Evolutionary conservation across 257 asterid species (phyloP), one percentile per base, ranked within the genome.

Genomic region (Gentiana straminea): DNA sequence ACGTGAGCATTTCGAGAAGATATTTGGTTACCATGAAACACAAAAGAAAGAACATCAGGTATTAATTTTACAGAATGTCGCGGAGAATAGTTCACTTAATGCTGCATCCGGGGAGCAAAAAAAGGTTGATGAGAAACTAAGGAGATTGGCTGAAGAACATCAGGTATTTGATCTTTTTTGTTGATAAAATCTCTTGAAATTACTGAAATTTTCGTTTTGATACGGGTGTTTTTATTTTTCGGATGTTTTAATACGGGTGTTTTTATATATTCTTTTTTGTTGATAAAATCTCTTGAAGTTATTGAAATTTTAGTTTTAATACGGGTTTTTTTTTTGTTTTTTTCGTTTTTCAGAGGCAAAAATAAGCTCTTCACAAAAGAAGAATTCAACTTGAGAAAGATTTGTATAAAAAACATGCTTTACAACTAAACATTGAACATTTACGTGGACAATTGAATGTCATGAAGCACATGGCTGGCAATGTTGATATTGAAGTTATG

Each of bases 111-210:
- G 75, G 76, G 93, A 83, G 73, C 94, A 80, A 74, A 80, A 76
- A 60, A 92, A 72, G 61, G 89, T 71, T 64, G 94, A 85, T 70
- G 88, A 68, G 55, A 77, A 81, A 57, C 73, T 88, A 62, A 70
- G 77, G 89, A 83, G 56, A 68, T 63, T 92, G 90, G 90, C 95
- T 24, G 94, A 88, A 79, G 83, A 81, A 61, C 94, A 88, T 60
- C 81, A 75, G 95, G 98, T 91, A 77, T 59, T 55, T 36, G 24
- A 35, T 34, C 35, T 52, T 56, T 35, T 45, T 64, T 33, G 24
- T 68, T 60, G 44, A 51, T 49, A 13, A 51, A 49, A 13, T 63
- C 59, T 46, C 66, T 53, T 15, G 24, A 15, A 15, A 15, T 58
- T 56, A 48, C 43, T 51, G 67, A 48, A 49, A 53, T 48, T 60